phyloP scores from a whole-genome alignment of 441 rosid species.

The Cnidoscolus chayamansa region DNA sequence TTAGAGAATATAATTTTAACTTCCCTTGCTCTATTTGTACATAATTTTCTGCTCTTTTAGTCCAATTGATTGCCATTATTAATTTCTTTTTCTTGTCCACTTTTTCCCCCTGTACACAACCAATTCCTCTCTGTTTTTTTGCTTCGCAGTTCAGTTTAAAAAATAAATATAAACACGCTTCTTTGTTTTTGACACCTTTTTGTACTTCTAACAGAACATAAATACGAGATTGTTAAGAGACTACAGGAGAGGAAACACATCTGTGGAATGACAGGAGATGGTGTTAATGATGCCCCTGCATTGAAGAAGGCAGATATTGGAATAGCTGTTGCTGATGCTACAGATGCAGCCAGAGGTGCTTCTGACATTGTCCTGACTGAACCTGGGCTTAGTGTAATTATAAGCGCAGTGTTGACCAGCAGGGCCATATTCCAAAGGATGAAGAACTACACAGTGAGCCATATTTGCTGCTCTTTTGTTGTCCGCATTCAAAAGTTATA shows the following conservation, averaged over 20 bases:
- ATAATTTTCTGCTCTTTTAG: neutral
- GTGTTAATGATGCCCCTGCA: conserved; percentile 94
- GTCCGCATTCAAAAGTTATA: neutral
- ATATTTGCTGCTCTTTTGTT: conserved; percentile 1
- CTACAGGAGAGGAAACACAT: conserved; percentile 81
- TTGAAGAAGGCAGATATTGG: conserved; percentile 90
- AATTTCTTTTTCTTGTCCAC: neutral
- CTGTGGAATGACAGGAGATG: conserved; percentile 98
- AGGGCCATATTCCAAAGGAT: conserved; percentile 93
- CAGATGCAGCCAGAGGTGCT: conserved; percentile 89
- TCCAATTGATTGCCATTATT: neutral
- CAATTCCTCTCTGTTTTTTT: too few species aligned
- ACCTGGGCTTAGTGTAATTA: conserved; percentile 83
- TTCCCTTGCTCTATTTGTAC: neutral
- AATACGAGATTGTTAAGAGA: conserved; percentile 77
- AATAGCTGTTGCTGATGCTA: conserved; percentile 88
- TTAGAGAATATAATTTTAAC: neutral
- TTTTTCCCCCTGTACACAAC: neutral
- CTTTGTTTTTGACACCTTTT: conserved; percentile 5
- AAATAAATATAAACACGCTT: neutral
- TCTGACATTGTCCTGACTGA: conserved; percentile 92
- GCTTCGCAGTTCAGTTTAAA: neutral
- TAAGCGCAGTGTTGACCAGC: conserved; percentile 90
- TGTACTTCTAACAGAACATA: conserved; percentile 49
- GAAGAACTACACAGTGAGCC: conserved; percentile 87